A percentile compares a stretch with the other conserved stretches of the same genome.
Conservation (phyloP, 345 rosid genomes). For the Noccaea caerulescens region DNA sequence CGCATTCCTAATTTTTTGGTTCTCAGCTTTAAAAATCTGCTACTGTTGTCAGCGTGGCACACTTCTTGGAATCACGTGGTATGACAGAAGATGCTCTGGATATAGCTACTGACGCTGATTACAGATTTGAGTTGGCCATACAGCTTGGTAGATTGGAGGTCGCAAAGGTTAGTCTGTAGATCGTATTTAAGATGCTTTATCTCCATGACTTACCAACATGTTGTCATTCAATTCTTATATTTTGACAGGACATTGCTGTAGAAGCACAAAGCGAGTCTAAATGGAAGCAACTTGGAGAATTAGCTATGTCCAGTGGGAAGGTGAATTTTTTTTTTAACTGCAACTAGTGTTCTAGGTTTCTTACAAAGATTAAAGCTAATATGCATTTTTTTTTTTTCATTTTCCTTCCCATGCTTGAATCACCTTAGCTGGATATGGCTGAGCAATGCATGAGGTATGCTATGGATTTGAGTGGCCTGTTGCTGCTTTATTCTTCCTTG, state of each 20-base stretch:
- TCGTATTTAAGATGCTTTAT: conserved; percentile 13
- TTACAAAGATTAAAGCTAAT: conserved; percentile 23
- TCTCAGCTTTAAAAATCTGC: conserved; percentile 27
- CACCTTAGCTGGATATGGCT: conserved; percentile 87
- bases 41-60: conserved; percentile 71
- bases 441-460: conserved; percentile 92
- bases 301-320: conserved; percentile 89
- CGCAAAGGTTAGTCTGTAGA: conserved; percentile 62
- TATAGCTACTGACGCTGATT: conserved; percentile 85
- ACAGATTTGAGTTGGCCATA: conserved; percentile 84
- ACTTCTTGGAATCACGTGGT: conserved; percentile 87
- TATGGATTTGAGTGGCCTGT: conserved; percentile 89
- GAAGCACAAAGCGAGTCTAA: conserved; percentile 82
- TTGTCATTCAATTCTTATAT: conserved; percentile 20
- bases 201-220: conserved; percentile 6
- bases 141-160: conserved; percentile 81
- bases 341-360: conserved; percentile 22
- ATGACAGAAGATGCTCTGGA: conserved; percentile 86
- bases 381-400: conserved; percentile 13
- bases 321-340: conserved; percentile 41
- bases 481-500: conserved; percentile 91
- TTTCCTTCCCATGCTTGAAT: conserved; percentile 32
- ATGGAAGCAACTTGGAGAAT: conserved; percentile 92
- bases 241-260: conserved; percentile 67
- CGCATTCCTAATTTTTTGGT: conserved; percentile 9